A percentile compares a stretch with the other conserved stretches of the same genome.
These are phyloP conservation scores for Rhododendron vialii DNA, from an alignment of 148 eudicot species.

Conservation along the genomic window DNA sequence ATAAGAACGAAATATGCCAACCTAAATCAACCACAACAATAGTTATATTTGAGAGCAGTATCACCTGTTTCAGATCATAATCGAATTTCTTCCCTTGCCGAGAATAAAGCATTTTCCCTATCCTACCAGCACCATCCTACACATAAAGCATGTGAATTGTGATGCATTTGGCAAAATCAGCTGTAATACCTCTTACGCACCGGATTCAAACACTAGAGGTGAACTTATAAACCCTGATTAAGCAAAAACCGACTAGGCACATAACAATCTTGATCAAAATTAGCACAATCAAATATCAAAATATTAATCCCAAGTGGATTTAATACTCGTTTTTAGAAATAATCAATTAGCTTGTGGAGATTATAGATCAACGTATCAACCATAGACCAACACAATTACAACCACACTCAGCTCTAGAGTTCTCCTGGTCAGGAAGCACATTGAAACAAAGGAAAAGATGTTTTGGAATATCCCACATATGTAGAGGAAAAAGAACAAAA, in stretches of 20 bases:
- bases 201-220: neutral
- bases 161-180: neutral
- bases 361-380: neutral
- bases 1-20: neutral
- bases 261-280: neutral
- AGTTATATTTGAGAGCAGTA: neutral
- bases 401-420: neutral
- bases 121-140: constrained; percentile 97
- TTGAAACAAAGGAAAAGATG: neutral
- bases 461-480: neutral
- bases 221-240: neutral
- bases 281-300: neutral
- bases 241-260: neutral
- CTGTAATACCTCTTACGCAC: constrained; percentile 2
- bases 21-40: neutral
- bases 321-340: neutral
- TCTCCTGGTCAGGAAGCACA: neutral
- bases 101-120: constrained; percentile 96
- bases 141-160: constrained; percentile 9
- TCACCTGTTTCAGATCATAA: constrained; percentile 94
- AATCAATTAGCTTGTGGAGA: neutral
- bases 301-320: constrained; percentile 6
- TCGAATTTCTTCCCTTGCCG: constrained; percentile 97
- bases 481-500: neutral
- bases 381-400: neutral